These are phyloP conservation scores for Dioszegia crocea DNA, from an alignment of 768 basidiomycete genomes.

Conservation along the genomic window DNA sequence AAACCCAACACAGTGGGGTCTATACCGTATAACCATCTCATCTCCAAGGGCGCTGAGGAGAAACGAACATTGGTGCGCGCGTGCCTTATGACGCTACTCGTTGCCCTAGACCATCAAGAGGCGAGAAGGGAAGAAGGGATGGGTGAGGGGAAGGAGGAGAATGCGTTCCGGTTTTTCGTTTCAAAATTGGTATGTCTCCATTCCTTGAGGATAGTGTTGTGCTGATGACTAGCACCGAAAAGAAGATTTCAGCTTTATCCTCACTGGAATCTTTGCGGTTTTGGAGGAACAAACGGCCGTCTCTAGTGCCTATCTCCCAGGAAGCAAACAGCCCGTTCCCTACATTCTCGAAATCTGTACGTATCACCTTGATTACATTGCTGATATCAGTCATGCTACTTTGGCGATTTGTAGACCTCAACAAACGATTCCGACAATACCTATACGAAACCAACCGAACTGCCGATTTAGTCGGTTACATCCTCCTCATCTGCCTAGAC, in stretches of 20 bases:
- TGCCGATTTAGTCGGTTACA: slow-evolving; percentile 70
- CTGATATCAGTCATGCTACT: slow-evolving; percentile 52
- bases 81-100: slow-evolving; percentile 69
- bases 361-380: slow-evolving; percentile 38
- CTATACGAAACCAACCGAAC: slow-evolving; percentile 74
- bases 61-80: slow-evolving; percentile 66
- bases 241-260: slow-evolving; percentile 80
- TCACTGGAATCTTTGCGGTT: slow-evolving; percentile 61
- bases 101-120: slow-evolving; percentile 46
- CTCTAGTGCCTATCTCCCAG: slow-evolving; percentile 71
- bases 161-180: slow-evolving; percentile 87
- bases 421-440: slow-evolving; percentile 91
- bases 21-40: slow-evolving; percentile 82
- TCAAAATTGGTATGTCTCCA: slow-evolving; percentile 68
- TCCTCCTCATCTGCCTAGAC: slow-evolving; percentile 76
- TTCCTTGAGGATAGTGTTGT: background rate
- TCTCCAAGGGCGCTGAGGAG: slow-evolving; percentile 79
- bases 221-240: slow-evolving; percentile 65
- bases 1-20: slow-evolving; percentile 51
- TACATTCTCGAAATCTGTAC: slow-evolving; percentile 77
- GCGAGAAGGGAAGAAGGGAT: slow-evolving; percentile 25
- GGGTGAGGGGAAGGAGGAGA: slow-evolving; percentile 52
- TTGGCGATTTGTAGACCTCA: slow-evolving; percentile 89
- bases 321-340: slow-evolving; percentile 75
- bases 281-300: slow-evolving; percentile 65